phyloP scores from a whole-genome alignment of 768 basidiomycete species.

The Lentinula aciculospora region DNA sequence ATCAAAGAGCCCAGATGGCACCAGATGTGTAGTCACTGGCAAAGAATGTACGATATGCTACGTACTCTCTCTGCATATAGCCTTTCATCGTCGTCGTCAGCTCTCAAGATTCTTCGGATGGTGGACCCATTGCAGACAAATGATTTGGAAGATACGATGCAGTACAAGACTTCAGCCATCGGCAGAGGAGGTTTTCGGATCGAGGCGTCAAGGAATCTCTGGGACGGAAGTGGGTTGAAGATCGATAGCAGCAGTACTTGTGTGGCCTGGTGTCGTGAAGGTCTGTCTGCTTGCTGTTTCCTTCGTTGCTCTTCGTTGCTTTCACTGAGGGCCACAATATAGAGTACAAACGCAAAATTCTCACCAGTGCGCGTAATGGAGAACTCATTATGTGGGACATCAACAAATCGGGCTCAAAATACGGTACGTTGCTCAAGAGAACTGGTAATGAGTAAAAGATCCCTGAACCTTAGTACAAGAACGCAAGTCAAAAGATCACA shows the following conservation, averaged over 20 bases:
- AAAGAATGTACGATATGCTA: conserved; percentile 54
- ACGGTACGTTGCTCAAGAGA: conserved; percentile 39
- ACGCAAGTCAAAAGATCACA: conserved; percentile 60
- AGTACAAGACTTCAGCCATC: conserved; percentile 45
- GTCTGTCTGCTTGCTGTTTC: conserved; percentile 30
- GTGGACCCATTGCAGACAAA: conserved; percentile 37
- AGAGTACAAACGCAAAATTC: conserved; percentile 71
- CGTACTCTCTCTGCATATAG: background rate
- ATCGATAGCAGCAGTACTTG: conserved; percentile 75
- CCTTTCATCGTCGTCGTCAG: conserved; percentile 22
- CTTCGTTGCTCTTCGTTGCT: background rate
- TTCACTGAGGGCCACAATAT: too few species aligned
- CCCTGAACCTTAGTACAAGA: conserved; percentile 30
- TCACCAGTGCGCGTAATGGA: conserved; percentile 77
- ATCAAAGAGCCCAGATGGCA: conserved; percentile 61
- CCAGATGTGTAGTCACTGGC: conserved; percentile 68
- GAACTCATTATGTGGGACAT: conserved; percentile 84
- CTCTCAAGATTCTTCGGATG: conserved; percentile 55
- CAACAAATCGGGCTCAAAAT: conserved; percentile 62
- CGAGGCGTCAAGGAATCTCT: conserved; percentile 71
- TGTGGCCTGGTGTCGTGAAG: conserved; percentile 72
- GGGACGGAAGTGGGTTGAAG: conserved; percentile 75
- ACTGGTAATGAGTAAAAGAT: background rate
- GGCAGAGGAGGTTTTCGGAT: conserved; percentile 62
- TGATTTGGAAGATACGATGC: conserved; percentile 10